Evolutionary conservation across 1,284 basidiomycete genomes (phyloP), one percentile per base, ranked within the genome.

Genomic region (Microbotryomycetes sp.): DNA sequence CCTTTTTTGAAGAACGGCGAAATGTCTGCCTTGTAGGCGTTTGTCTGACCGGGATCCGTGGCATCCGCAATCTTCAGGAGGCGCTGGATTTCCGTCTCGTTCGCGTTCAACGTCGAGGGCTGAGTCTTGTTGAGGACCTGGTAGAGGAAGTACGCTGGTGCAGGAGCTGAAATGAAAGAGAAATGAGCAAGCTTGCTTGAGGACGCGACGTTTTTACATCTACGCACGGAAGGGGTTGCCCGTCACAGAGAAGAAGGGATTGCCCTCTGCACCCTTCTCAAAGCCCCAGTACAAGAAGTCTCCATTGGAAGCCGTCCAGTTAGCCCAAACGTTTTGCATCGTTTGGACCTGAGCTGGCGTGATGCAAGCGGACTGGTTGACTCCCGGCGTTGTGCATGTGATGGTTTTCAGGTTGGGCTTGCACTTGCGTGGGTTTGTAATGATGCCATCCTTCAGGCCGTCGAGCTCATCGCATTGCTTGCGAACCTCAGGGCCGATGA

Each of bases 391-490:
- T 5, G 50, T 47, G 51, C 69, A 70, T 0, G 48, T 16, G 21
- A 71, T 52, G 23, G 48, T 41, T 11, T 47, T 35, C 23, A 66
- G 61, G 31, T 71, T 58, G 28, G 68, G 66, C 48, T 64, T 58
- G 56, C 69, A 70, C 23, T 45, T 41, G 35, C 41, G 21, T 11
- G 71, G 65, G 45, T 70, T 57, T 16, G 56, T 56, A 53, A 74
- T 65, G 57, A 73, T 60, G 9, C 69, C 63, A 49, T 74, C 73
- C 29, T 52, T 54, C 26, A 74, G 59, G 9, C 71, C 70, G 49
- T 74, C 73, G 28, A 71, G 61, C 11, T 35, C 52, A 54, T 74
- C 73, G 54, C 73, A 74, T 45, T 73, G 71, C 0, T 45, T 31
- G 4, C 70, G 50, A 26, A 73, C 69, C 2, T 60, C 57, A 13